A percentile compares a stretch with the other conserved stretches of the same genome.
Conservation (phyloP, 2,329 filamentous ascomycete species). For the Pezicula rhizophila region DNA sequence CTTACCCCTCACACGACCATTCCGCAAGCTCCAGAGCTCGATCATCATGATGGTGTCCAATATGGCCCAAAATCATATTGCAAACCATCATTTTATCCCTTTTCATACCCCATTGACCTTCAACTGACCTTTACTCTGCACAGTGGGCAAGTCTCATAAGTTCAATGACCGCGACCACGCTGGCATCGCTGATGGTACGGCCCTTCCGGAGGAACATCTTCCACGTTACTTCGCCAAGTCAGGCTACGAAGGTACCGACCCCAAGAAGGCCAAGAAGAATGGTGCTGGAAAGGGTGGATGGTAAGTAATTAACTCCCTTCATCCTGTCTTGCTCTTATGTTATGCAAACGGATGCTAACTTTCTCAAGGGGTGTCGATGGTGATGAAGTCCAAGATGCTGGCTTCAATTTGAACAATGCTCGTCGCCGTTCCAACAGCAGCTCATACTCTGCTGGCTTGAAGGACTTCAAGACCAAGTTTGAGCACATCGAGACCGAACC, state of each 20-base stretch:
- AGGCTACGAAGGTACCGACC: conserved; percentile 74
- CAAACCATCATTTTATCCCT: not conserved
- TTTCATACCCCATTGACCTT: conserved; percentile 11
- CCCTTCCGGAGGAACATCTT: conserved; percentile 62
- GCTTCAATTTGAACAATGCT: conserved; percentile 77
- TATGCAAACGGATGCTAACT: conserved; percentile 13
- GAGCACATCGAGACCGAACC: conserved; percentile 84
- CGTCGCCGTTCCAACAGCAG: conserved; percentile 92
- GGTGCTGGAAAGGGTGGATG: conserved; percentile 90
- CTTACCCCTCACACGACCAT: conserved; percentile 11
- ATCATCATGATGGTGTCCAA: conserved; percentile 3
- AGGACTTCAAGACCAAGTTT: conserved; percentile 94
- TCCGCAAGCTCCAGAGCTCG: conserved; percentile 6
- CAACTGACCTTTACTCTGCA: conserved; percentile 4
- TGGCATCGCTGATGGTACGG: conserved; percentile 68
- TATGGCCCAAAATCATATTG: conserved; percentile 9
- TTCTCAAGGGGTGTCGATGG: conserved; percentile 69
- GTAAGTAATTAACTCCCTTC: conserved; percentile 51
- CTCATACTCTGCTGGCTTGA: conserved; percentile 61
- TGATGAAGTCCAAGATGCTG: conserved; percentile 77
- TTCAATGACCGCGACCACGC: conserved; percentile 88
- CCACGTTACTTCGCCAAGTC: conserved; percentile 92
- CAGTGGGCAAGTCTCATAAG: conserved; percentile 98
- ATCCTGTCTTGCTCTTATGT: conserved; percentile 3
- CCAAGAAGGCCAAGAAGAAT: conserved; percentile 95